Evolutionary conservation across 73 alveolate genomes (phyloP).

Genomic region (Uronychia binucleata): DNA sequence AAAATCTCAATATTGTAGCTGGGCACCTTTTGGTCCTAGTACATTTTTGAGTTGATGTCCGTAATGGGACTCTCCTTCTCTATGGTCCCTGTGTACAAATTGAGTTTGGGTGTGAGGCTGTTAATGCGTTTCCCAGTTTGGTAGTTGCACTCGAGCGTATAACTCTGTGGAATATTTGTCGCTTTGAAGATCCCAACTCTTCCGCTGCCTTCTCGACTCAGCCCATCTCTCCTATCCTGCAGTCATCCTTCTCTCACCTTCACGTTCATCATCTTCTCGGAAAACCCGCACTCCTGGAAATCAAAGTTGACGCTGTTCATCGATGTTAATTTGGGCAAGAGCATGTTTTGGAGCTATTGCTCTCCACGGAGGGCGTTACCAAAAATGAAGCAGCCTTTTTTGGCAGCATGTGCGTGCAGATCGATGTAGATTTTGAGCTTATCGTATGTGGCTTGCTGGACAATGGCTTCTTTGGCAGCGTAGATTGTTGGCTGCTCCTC

Average conservation of each 20-base stretch:
- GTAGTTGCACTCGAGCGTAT: constrained; percentile 77
- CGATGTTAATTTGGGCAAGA: constrained; percentile 78
- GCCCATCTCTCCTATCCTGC: constrained; percentile 61
- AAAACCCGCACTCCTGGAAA: constrained; percentile 70
- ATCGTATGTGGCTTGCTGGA: constrained; percentile 64
- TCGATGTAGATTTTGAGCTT: constrained; percentile 85
- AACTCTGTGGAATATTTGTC: constrained; percentile 58
- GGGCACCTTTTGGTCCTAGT: constrained; percentile 42
- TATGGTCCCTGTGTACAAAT: constrained; percentile 24
- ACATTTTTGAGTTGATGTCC: constrained; percentile 34
- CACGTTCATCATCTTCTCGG: constrained; percentile 76
- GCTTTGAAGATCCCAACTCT: constrained; percentile 72
- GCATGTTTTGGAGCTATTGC: constrained; percentile 68
- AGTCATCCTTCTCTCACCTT: constrained; percentile 38
- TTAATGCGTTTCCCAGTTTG: constrained; percentile 50
- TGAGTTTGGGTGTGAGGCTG: constrained; percentile 32
- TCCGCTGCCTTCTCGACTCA: constrained; percentile 72
- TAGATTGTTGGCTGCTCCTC: constrained; percentile 40
- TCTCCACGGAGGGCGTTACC: constrained; percentile 82
- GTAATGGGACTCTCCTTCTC: constrained; percentile 47
- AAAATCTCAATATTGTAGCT: constrained; percentile 50
- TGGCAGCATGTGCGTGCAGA: constrained; percentile 95
- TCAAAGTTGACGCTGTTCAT: constrained; percentile 84
- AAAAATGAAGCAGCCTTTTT: constrained; percentile 84
- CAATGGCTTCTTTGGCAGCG: constrained; percentile 80